These are phyloP conservation scores for Nicotiana tabacum DNA, from an alignment of 257 asterid genomes.

Conservation along the genomic window DNA sequence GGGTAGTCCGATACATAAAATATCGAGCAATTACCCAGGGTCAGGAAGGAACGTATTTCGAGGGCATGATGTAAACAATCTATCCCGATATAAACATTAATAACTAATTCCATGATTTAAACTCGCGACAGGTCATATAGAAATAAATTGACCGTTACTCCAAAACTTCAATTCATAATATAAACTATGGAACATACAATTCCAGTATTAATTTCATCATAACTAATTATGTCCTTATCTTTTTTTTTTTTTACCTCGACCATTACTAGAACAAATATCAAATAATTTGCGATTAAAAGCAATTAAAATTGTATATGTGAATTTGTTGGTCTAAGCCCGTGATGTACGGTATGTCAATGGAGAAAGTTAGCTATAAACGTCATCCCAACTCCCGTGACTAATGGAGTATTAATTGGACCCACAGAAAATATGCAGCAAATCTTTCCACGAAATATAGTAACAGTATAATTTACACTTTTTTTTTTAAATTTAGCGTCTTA, in stretches of 20 bases:
- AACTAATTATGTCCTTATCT: neutral
- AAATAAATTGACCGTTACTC: too few species aligned
- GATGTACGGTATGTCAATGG: slow-evolving; percentile 17
- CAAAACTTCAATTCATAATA: neutral
- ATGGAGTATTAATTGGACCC: slow-evolving; percentile 31
- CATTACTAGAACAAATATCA: too few species aligned
- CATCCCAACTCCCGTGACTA: slow-evolving; percentile 29
- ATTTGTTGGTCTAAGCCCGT: slow-evolving; percentile 9
- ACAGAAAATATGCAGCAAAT: slow-evolving; percentile 18
- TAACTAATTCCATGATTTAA: neutral
- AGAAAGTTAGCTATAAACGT: neutral
- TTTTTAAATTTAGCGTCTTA: neutral
- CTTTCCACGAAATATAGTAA: neutral
- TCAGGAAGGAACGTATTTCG: rapidly evolving
- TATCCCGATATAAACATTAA: neutral
- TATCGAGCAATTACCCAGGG: too few species aligned
- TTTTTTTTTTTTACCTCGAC: too few species aligned
- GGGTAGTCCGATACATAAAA: too few species aligned
- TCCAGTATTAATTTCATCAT: neutral
- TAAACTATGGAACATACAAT: neutral
- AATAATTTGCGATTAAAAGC: neutral
- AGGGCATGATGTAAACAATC: rapidly evolving
- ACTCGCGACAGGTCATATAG: rapidly evolving
- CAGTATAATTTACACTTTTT: neutral
- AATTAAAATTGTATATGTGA: neutral